Base-by-base conservation (phyloP, 1,284 basidiomycete species). In the Sphaerobolus stellatus region DNA sequence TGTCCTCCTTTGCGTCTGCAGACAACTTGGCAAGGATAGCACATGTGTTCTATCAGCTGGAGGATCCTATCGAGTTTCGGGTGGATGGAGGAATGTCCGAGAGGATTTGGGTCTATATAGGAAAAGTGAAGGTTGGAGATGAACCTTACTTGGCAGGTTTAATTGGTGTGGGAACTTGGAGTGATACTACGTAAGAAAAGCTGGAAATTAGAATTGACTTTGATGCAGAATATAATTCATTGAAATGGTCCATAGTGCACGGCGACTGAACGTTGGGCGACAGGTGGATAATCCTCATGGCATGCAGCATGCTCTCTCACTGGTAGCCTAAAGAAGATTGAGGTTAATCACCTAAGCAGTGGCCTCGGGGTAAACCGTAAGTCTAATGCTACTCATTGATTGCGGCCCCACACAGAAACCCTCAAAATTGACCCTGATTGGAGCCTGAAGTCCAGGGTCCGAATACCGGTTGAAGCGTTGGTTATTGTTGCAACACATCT, bases 61-160 rank as follows among this genome's bases (percentile, higher is more conserved):
- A 9, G 29, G 22, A 38, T 11, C 33, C 31, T 2, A 36, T 50
- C 31, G 31, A 50, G 29, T 36, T 50, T 38, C 48, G 48, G 13
- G 14, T 50, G 3, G 33, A 50, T 22, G 33, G 33, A 2, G 33
- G 30, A 24, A 31, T 14, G 33, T 13, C 5, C 29, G 29, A 11
- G 48, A 28, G 34, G 48, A 34, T 50, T 38, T 50, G 48, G 48
- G 14, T 50, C 25, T 28, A 36, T 33, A 24, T 50, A n/a, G 31
- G 48, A 5, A 38, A 24, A 50, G 25, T 31, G 24, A 30, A 28
- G 13, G 18, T 50, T 22, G 48, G 28, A 27, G 29, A 24, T n/a
- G 22, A 36, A 27, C 29, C 30, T 6, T 31, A 18, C 7, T 38
- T 20, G 33, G 20, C 24, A 7, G 48, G 48, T 5, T 31, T 50